These are phyloP conservation scores for Tolypocladium guangdongense DNA, from an alignment of 2,329 filamentous ascomycete genomes.

Conservation along the genomic window DNA sequence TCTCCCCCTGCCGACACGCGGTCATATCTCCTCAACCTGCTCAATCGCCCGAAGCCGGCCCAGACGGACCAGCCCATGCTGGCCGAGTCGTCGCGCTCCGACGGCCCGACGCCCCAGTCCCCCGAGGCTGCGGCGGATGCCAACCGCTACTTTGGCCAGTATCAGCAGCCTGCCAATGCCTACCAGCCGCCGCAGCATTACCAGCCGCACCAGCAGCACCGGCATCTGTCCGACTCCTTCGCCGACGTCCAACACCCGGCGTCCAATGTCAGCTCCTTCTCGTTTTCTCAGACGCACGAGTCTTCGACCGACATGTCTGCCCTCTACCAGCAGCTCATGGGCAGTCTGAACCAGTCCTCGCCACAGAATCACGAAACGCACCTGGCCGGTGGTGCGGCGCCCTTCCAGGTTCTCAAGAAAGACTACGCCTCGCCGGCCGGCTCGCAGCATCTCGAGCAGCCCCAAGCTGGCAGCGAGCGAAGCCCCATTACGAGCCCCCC, in stretches of 20 bases:
- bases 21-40: conserved; percentile 73
- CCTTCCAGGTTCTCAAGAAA: conserved; percentile 42
- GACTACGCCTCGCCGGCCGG: conserved; percentile 26
- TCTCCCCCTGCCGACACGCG: conserved; percentile 60
- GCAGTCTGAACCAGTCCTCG: conserved; percentile 26
- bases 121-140: conserved; percentile 17
- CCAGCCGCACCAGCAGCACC: conserved; percentile 11
- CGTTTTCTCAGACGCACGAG: conserved; percentile 23
- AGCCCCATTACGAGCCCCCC: conserved; percentile 33
- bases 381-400: conserved; percentile 19
- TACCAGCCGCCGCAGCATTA: conserved; percentile 14
- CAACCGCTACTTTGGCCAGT: conserved; percentile 16
- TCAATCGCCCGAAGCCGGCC: conserved; percentile 66
- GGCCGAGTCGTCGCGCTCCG: conserved; percentile 30
- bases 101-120: conserved; percentile 35
- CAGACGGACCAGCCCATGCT: conserved; percentile 40
- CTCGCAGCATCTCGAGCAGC: conserved; percentile 27
- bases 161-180: conserved; percentile 15
- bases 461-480: conserved; percentile 27
- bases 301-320: conserved; percentile 22
- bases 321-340: conserved; percentile 27
- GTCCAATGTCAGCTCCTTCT: conserved; percentile 14
- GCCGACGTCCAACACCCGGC: conserved; percentile 11
- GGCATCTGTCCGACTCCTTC: conserved; percentile 12
- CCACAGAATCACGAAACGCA: conserved; percentile 29